Base-by-base conservation (phyloP, 495 filamentous ascomycete genomes). In the Penicillium chermesinum region DNA sequence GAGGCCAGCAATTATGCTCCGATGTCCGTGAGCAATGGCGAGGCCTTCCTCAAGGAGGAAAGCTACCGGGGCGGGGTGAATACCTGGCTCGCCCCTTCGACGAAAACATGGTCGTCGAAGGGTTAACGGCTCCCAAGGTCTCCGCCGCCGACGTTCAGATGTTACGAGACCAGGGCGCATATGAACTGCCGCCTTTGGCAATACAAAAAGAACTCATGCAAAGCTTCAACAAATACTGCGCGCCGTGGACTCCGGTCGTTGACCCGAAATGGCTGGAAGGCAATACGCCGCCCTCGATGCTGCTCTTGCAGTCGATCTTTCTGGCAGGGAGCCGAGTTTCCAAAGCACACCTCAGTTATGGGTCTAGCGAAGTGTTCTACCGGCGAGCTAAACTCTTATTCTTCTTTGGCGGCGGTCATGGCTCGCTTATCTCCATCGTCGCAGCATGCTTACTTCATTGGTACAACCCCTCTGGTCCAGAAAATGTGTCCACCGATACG, bases 51-150 rank as follows among this genome's bases (percentile, higher is more conserved):
- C 21, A 63, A 63, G 36, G 54, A 63, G 36, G 60, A 63, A 50
- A 63, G 57, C 50, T 63, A 61, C 40, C 60, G 60, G 60, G 60
- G 13, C 57, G 60, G n/a, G 46, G 57, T 30, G 60, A 63, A 45
- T 63, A 63, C 35, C 32, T 63, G 18, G 60, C 57, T 19, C 57
- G 60, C 25, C 60, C 57, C 18, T 63, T 63, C 19, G 58, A 63
- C 38, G 60, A 63, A 49, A 63, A 63, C 40, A 63, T 63, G 60
- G 60, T 63, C 30, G 60, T 57, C 22, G 54, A 59, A 38, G 57
- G 61, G 40, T 55, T 57, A 6, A 63, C 51, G 7, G 60, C 60
- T 43, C 55, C 60, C 38, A 61, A 61, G 27, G 52, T 50, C 37
- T 63, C 60, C 8, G 49, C 47, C 0, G 46, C 54, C 12, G 60